Evolutionary conservation across 768 basidiomycete species (phyloP), one percentile per base, ranked within the genome.

Genomic region (Multifurca ochricompacta): DNA sequence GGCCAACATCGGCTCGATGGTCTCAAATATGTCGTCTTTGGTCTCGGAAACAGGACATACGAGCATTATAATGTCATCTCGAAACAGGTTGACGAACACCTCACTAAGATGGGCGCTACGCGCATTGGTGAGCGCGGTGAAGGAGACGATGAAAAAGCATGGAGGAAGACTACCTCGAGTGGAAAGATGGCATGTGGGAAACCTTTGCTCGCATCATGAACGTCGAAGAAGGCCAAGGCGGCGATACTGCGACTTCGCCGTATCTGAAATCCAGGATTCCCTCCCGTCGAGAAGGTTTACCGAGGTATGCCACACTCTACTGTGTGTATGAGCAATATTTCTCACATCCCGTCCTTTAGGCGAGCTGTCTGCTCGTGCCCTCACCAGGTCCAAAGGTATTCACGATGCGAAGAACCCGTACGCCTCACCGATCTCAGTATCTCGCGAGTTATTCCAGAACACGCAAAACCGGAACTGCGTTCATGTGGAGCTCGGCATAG

Each of bases 121-220:
- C 82, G 91, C 48, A 87, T 98, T 32, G 93, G 93, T 39, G 84
- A 86, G 67, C 77, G 86, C 35, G 95, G 95, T 9, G 94, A 98
- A 70, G 95, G 95, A 59, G 96, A 99, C 65, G 95, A 99, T 66
- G 96, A 99, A 96, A 96, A 76, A 92, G 88, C 66, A 97, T 99
- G 94, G 95, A 99, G 69, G 95, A 99, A 73, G 95, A 99, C 69
- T 99, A 98, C 68, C 80, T 99, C 11, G 93, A 91, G 64, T 99
- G 95, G 95, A 99, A 98, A 70, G 95, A 99, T 65, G 79, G 77
- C 62, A 94, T 98, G 93, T 98, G 93, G 89, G 84, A 87, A 16
- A 82, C 83, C 4, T 90, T 98, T 57, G 77, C 92, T n/a, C 68
- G 75, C 51, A 79, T 79, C 19, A 79, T 97, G 78, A 78, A 79